phyloP scores from a whole-genome alignment of 768 basidiomycete species.

The Boletus fagicola region DNA sequence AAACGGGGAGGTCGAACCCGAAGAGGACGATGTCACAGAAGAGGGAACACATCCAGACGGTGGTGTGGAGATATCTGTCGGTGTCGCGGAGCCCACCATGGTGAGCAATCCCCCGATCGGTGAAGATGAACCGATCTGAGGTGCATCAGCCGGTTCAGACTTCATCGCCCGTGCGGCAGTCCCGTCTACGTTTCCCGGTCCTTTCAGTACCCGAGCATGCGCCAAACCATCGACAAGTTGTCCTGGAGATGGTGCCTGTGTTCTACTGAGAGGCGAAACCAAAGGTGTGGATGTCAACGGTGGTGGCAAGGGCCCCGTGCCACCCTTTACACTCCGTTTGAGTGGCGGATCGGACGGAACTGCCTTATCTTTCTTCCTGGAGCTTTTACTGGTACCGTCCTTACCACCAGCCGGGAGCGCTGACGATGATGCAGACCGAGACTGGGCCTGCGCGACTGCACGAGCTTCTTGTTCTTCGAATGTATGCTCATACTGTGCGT shows the following conservation, averaged over 20 bases:
- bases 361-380: slow-evolving; percentile 61
- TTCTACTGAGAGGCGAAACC: slow-evolving; percentile 40
- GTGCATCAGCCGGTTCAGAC: slow-evolving; percentile 4
- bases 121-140: slow-evolving; percentile 1
- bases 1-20: slow-evolving; percentile 22
- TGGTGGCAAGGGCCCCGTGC: slow-evolving; percentile 58
- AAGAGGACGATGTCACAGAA: slow-evolving; percentile 9
- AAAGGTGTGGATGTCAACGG: slow-evolving; percentile 68
- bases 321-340: slow-evolving; percentile 69
- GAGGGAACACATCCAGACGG: slow-evolving; percentile 3
- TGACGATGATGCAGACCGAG: slow-evolving; percentile 23
- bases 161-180: slow-evolving; percentile 1
- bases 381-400: slow-evolving; percentile 32
- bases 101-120: neutral
- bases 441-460: slow-evolving; percentile 33
- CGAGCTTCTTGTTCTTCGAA: slow-evolving; percentile 72
- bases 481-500: slow-evolving; percentile 64
- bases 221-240: slow-evolving; percentile 4
- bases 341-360: slow-evolving; percentile 57
- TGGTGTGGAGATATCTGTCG: slow-evolving; percentile 22
- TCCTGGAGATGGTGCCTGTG: neutral
- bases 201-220: neutral
- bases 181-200: neutral
- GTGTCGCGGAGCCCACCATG: slow-evolving; percentile 1
- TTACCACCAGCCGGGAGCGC: slow-evolving; percentile 33